These are phyloP conservation scores for Solanum tarijense DNA, from an alignment of 257 asterid species.

Conservation along the genomic window DNA sequence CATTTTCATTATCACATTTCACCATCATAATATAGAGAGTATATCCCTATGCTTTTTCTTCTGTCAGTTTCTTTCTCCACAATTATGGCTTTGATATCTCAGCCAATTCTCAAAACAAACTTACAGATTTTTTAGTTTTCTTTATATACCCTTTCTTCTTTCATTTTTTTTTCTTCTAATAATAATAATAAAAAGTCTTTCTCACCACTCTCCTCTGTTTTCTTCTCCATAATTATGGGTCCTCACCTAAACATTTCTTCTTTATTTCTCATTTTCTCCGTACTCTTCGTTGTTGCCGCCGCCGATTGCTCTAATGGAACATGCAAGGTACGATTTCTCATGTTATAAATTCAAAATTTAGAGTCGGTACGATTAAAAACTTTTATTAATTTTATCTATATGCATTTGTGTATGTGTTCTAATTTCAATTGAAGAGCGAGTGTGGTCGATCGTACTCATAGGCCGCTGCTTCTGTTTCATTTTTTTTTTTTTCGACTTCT, in stretches of 20 bases:
- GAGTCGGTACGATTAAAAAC: neutral
- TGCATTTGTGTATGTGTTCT: too few species aligned
- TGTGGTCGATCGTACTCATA: neutral
- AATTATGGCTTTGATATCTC: neutral
- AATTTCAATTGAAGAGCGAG: neutral
- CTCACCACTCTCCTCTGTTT: neutral
- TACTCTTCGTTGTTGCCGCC: neutral
- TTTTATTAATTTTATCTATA: neutral
- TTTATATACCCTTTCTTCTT: neutral
- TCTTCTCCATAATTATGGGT: neutral
- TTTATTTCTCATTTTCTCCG: neutral
- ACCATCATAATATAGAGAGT: neutral
- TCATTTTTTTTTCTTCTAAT: neutral
- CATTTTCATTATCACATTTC: neutral
- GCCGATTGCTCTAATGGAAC: slow-evolving; percentile 10
- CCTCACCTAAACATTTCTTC: neutral
- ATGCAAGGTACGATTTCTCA: slow-evolving; percentile 6
- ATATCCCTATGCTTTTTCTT: neutral
- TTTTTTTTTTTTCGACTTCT: neutral
- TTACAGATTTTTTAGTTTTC: neutral
- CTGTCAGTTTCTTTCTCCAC: neutral
- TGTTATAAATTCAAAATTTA: neutral
- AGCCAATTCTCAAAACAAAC: neutral
- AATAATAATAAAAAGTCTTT: neutral
- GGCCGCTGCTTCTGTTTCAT: neutral